Evolutionary conservation across 768 basidiomycete species (phyloP).

Genomic region (Rhizopogon roseolus): DNA sequence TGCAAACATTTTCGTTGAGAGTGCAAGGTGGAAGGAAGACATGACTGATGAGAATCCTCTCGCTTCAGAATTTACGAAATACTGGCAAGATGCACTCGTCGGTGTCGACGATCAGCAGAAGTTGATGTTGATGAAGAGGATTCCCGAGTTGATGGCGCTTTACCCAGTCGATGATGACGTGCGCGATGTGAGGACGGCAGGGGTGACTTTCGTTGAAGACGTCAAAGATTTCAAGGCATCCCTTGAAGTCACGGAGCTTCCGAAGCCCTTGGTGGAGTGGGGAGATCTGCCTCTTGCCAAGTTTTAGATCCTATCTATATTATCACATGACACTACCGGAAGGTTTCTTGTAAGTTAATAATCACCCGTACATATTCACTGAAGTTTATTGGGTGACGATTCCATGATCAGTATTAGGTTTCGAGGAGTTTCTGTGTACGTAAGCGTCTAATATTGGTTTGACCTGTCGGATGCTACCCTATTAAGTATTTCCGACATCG

Average conservation of each 20-base stretch:
- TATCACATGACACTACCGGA: not conserved
- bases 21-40: conserved; percentile 45
- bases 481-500: too few relatives aligned
- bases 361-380: too few relatives aligned
- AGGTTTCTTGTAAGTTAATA: too few relatives aligned
- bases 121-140: conserved; percentile 44
- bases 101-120: conserved; percentile 35
- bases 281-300: conserved; percentile 63
- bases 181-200: conserved; percentile 37
- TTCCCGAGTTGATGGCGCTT: conserved; percentile 53
- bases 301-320: conserved; percentile 31
- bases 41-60: conserved; percentile 54
- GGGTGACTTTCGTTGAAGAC: conserved; percentile 63
- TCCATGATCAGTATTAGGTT: too few relatives aligned
- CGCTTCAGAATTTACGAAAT: conserved; percentile 53
- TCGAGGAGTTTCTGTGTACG: too few relatives aligned
- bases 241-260: conserved; percentile 48
- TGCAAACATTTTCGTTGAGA: conserved; percentile 44
- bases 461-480: too few relatives aligned
- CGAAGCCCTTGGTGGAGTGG: conserved; percentile 71
- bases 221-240: conserved; percentile 59
- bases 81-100: conserved; percentile 48
- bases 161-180: conserved; percentile 54
- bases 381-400: too few relatives aligned
- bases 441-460: too few relatives aligned